Evolutionary conservation across 805 yeast genomes (phyloP).

Genomic region (Helenozyma baotianmanensis): DNA sequence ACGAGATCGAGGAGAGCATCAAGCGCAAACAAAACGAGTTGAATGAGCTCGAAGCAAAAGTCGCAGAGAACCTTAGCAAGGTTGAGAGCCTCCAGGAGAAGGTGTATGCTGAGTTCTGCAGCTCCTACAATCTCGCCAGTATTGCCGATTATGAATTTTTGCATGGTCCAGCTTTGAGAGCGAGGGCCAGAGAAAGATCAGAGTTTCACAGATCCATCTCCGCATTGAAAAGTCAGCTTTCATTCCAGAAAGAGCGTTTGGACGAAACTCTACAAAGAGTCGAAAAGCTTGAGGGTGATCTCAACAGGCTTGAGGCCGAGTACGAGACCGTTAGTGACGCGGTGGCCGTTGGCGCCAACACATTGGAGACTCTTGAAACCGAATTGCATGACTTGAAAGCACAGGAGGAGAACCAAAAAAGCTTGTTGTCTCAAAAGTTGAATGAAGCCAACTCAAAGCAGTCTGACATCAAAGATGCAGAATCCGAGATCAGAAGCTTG

Average conservation of each 20-base stretch:
- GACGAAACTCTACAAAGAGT: conserved; percentile 48
- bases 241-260: conserved; percentile 60
- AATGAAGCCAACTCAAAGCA: conserved; percentile 29
- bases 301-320: conserved; percentile 24
- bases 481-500: conserved; percentile 24
- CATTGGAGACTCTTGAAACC: conserved; percentile 32
- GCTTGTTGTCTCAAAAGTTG: conserved; percentile 9
- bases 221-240: conserved; percentile 54
- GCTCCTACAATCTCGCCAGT: conserved; percentile 45
- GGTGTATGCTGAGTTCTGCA: conserved; percentile 53
- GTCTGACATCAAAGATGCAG: conserved; percentile 32
- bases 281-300: conserved; percentile 27
- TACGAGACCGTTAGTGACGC: conserved; percentile 27
- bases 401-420: conserved; percentile 15
- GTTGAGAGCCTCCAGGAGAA: conserved; percentile 33
- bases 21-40: conserved; percentile 14
- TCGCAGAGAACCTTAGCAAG: conserved; percentile 17
- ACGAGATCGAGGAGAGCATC: conserved; percentile 19
- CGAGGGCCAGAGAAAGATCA: conserved; percentile 56
- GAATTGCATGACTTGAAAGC: conserved; percentile 30
- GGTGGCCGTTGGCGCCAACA: conserved; percentile 29
- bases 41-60: conserved; percentile 15
- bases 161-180: conserved; percentile 56
- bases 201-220: conserved; percentile 59
- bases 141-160: conserved; percentile 67